Base-by-base conservation (phyloP, 2,329 filamentous ascomycete genomes). In the Hymenoscyphus fructigenus region DNA sequence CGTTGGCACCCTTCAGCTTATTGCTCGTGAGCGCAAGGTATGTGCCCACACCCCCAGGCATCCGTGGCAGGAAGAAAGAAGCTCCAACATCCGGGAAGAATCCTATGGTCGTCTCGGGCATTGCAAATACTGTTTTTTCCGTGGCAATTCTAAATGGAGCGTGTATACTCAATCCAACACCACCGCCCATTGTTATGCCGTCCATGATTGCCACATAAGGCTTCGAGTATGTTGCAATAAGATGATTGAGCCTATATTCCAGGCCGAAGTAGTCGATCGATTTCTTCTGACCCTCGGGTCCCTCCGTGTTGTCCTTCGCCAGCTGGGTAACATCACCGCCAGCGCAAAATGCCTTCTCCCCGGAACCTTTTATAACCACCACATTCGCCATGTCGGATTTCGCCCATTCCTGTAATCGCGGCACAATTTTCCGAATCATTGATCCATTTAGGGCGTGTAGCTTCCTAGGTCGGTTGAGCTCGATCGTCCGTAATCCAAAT, bases 81-180 rank as follows among this genome's bases (percentile, higher is more conserved):
- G 90, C 96, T 67, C 95, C 95, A 59, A 99, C 95, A 75, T 99
- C 96, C 6, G 96, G 95, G 84, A 99, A 99, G 83, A 98, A 97
- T 47, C 95, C 95, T 75, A 99, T 99, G 9, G 88, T 96, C 3
- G 95, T 99, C 81, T 99, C 95, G 34, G 95, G 95, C 95, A 99
- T 99, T 71, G 96, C 93, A 74, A 99, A 98, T 58, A 96, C 80
- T 5, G 95, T 99, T 75, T 90, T 90, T 80, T 99, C 95, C 2
- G 95, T 99, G 44, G 95, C 95, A 75, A 99, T 96, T 66, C 95
- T 86, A 84, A 99, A 94, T 2, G 95, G 96, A 2, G 95, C 94
- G 79, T 99, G 96, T 61, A 97, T 86, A 77, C 91, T 96, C 64
- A 99, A 85, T 6, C 95, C 95, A 61, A 98, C 95, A 70, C 95